Evolutionary conservation across 2,329 filamentous ascomycete species (phyloP).

Genomic region (Xylariomycetidae sp.): DNA sequence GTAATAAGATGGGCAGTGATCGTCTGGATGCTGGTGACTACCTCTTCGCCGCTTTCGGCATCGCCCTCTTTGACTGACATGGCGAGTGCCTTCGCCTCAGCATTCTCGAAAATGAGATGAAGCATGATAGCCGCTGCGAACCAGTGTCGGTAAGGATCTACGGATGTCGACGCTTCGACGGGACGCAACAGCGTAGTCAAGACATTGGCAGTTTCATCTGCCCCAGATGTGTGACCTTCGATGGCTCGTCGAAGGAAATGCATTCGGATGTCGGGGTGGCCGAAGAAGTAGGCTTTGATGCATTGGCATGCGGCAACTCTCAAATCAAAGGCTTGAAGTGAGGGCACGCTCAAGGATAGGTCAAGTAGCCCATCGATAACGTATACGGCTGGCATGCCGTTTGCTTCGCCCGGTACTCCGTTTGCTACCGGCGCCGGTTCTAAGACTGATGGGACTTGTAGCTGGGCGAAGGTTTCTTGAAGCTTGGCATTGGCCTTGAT

Average conservation of each 20-base stretch:
- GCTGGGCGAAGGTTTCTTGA: constrained; percentile 84
- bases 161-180: constrained; percentile 50
- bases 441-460: constrained; percentile 64
- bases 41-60: constrained; percentile 82
- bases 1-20: constrained; percentile 81
- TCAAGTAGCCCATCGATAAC: constrained; percentile 92
- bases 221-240: constrained; percentile 71
- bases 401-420: constrained; percentile 35
- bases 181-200: constrained; percentile 74
- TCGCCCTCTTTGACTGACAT: constrained; percentile 86
- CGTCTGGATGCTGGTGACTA: constrained; percentile 87
- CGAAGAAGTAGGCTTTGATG: constrained; percentile 85
- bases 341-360: constrained; percentile 63
- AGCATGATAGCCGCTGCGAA: constrained; percentile 84
- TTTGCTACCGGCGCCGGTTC: constrained; percentile 30
- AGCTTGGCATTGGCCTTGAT: constrained; percentile 74
- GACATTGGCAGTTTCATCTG: constrained; percentile 82
- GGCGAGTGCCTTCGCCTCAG: constrained; percentile 70
- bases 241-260: constrained; percentile 89
- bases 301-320: constrained; percentile 83
- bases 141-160: constrained; percentile 83
- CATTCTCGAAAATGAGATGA: constrained; percentile 76
- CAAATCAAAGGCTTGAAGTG: constrained; percentile 66
- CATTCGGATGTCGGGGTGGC: constrained; percentile 71
- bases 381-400: constrained; percentile 62